Conservation (phyloP, 345 rosid species). For the Viola odorata region DNA sequence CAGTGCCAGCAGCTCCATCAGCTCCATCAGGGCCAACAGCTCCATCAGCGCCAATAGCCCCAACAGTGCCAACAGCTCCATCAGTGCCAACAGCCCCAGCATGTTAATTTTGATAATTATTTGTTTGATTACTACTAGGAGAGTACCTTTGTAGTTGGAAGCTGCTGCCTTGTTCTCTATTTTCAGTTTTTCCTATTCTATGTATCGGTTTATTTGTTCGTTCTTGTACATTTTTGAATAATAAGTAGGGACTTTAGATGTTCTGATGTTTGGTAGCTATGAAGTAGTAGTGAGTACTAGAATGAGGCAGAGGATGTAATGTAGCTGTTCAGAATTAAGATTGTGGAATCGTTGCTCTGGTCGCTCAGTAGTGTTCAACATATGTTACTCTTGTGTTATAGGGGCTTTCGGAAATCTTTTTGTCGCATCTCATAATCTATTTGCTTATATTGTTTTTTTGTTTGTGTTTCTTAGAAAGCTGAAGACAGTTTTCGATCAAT, state of each 20-base stretch:
- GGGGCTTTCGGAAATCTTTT: no score
- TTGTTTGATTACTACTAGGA: slow-evolving; percentile 27
- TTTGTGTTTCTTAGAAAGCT: no score
- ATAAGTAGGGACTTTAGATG: slow-evolving; percentile 25
- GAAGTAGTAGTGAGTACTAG: neutral
- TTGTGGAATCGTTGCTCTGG: neutral
- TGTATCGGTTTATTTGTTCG: slow-evolving; percentile 22
- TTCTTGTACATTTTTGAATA: slow-evolving; percentile 42
- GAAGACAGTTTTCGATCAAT: no score
- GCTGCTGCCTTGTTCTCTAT: slow-evolving; percentile 19
- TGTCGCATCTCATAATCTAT: no score
- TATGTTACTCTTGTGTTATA: no score
- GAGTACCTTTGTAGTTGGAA: slow-evolving; percentile 20
- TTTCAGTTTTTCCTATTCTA: neutral
- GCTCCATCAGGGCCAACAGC: slow-evolving; percentile 4
- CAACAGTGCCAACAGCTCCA: slow-evolving; percentile 1
- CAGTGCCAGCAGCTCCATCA: no score
- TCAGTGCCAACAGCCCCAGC: slow-evolving; percentile 11
- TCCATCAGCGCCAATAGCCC: slow-evolving; percentile 4
- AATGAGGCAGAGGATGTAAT: slow-evolving; percentile 13
- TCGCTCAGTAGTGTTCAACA: no score
- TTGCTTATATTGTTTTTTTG: no score
- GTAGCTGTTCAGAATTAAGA: slow-evolving; percentile 16
- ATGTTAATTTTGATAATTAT: slow-evolving; percentile 25
- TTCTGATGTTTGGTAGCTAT: slow-evolving; percentile 23